A percentile compares a stretch with the other conserved stretches of the same genome.
These are phyloP conservation scores for Chrysanthemum lavandulifolium DNA, from an alignment of 129 eudicot genomes.

Conservation along the genomic window DNA sequence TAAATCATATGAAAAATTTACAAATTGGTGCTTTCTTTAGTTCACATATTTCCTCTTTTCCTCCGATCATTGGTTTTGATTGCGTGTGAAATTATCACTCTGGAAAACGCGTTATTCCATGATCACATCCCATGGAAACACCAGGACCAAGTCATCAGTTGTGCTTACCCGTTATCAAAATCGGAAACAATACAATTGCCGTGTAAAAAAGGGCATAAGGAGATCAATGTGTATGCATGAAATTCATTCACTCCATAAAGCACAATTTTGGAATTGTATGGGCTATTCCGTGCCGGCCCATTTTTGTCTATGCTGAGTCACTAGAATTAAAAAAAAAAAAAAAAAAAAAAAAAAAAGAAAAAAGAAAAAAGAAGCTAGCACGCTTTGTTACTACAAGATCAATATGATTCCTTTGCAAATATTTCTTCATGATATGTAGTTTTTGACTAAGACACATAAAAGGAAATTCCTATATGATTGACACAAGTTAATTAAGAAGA, in stretches of 20 bases:
- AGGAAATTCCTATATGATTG: not conserved
- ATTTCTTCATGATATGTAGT: slow-evolving; percentile 14
- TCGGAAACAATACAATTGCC: slow-evolving; percentile 1
- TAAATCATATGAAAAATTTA: not conserved
- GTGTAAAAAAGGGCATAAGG: slow-evolving; percentile 8
- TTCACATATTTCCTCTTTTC: not conserved
- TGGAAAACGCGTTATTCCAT: not conserved
- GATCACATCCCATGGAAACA: not conserved
- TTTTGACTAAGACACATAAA: slow-evolving; percentile 4
- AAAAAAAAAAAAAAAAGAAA: not conserved
- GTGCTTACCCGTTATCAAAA: not conserved
- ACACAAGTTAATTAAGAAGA: no score
- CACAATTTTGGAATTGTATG: slow-evolving; percentile 12
- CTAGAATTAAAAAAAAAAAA: no score
- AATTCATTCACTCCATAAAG: slow-evolving; percentile 12
- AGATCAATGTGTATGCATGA: not conserved
- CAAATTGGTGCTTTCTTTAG: not conserved
- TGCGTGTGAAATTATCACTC: not conserved
- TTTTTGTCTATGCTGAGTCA: no score
- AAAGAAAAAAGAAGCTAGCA: no score
- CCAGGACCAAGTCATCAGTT: not conserved
- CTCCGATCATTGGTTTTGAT: not conserved
- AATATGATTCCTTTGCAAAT: slow-evolving; percentile 1
- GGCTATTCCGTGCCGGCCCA: not conserved
- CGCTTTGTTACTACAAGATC: not conserved